phyloP scores from a whole-genome alignment of 352 stramenopile genomes.

The Pythium volutum region DNA sequence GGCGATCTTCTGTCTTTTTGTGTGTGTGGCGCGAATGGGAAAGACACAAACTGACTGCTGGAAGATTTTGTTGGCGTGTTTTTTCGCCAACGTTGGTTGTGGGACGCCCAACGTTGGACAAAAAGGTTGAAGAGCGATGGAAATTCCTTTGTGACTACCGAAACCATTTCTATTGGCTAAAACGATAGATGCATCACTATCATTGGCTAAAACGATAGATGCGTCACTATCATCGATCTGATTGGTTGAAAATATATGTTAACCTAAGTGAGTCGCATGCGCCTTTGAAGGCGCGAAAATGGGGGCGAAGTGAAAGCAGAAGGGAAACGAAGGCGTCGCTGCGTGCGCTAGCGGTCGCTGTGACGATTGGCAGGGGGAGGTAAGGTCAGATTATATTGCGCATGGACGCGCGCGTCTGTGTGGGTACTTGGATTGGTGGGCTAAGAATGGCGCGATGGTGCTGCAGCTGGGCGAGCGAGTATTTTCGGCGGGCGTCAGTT shows the following conservation, averaged over 20 bases:
- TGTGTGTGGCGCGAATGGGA: background rate
- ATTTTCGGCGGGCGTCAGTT: too few species aligned
- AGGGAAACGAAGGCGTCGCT: slow-evolving; percentile 3
- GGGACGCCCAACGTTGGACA: background rate
- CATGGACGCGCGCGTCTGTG: background rate
- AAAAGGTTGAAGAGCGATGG: too few species aligned
- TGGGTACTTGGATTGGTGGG: background rate
- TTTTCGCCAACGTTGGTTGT: slow-evolving; percentile 10
- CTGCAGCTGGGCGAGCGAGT: too few species aligned
- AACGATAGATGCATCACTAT: too few species aligned
- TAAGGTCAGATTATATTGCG: background rate
- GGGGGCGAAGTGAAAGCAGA: background rate
- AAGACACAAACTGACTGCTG: background rate
- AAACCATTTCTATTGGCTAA: too few species aligned
- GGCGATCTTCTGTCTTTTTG: background rate
- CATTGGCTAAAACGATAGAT: background rate
- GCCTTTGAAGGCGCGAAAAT: background rate
- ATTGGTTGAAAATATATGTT: slow-evolving; percentile 11
- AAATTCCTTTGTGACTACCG: too few species aligned
- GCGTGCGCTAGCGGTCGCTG: background rate
- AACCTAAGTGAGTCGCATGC: background rate
- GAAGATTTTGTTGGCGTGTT: background rate
- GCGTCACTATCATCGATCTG: background rate
- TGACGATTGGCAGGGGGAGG: too few species aligned
- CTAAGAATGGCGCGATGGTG: background rate